These are phyloP conservation scores for Furcasterigmium furcatum DNA, from an alignment of 2,329 filamentous ascomycete genomes.

Conservation along the genomic window DNA sequence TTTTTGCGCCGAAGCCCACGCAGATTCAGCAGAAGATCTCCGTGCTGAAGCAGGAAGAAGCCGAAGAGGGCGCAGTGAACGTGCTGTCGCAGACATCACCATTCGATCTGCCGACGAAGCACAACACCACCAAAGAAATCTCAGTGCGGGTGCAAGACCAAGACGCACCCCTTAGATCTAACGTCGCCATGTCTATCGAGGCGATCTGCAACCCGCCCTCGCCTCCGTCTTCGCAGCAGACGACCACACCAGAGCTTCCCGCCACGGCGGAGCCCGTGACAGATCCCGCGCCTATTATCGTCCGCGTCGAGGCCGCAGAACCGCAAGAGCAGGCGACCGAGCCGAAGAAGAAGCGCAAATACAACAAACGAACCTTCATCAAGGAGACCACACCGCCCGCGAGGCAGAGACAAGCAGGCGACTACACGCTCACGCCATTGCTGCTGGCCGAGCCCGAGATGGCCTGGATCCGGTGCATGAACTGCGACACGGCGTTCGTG, in stretches of 20 bases:
- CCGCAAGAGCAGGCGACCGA: constrained; percentile 6
- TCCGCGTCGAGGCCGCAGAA: constrained; percentile 7
- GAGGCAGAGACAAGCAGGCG: constrained; percentile 58
- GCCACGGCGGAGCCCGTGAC: neutral
- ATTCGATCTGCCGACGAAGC: neutral
- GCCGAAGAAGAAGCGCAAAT: constrained; percentile 27
- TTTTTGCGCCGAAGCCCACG: constrained; percentile 27
- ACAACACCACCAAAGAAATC: neutral
- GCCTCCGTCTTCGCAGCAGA: constrained; percentile 4
- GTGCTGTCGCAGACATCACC: constrained; percentile 11
- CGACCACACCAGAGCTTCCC: neutral
- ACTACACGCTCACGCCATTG: constrained; percentile 78
- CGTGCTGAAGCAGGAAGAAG: constrained; percentile 28
- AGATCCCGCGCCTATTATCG: neutral
- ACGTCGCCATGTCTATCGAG: constrained; percentile 23
- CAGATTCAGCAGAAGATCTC: constrained; percentile 19
- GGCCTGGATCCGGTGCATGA: constrained; percentile 87
- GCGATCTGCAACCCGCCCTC: constrained; percentile 25
- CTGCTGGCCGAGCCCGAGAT: constrained; percentile 72
- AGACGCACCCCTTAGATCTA: too few relatives aligned
- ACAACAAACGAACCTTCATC: constrained; percentile 25
- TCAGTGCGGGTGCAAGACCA: too few relatives aligned
- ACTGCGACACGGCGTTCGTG: constrained; percentile 79
- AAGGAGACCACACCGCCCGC: constrained; percentile 28
- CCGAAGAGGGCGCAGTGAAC: constrained; percentile 13